These are phyloP conservation scores for Torulaspora pretoriensis DNA, from an alignment of 1,139 yeast species.

Conservation along the genomic window DNA sequence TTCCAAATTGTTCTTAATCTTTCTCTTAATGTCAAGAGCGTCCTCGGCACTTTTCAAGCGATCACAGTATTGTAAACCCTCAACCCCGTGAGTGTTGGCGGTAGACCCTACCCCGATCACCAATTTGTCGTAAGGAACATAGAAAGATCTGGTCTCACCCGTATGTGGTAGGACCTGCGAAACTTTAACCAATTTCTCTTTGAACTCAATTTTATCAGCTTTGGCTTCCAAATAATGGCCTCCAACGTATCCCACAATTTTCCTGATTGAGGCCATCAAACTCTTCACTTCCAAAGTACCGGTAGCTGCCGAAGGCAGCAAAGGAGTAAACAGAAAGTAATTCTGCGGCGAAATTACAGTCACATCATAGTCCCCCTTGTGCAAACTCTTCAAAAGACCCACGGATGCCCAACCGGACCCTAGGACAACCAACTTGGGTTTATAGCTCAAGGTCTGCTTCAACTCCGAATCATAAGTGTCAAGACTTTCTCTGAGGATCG, in stretches of 20 bases:
- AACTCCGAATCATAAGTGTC: constrained; percentile 50
- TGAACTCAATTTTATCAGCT: constrained; percentile 50
- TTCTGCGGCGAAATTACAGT: constrained; percentile 60
- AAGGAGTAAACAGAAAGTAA: constrained; percentile 56
- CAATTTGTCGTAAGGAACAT: constrained; percentile 60
- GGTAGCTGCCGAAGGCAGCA: constrained; percentile 58
- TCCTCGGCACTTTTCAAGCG: constrained; percentile 63
- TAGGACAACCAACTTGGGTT: constrained; percentile 51
- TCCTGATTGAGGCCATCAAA: constrained; percentile 55
- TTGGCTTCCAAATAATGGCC: constrained; percentile 57
- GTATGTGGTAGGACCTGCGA: constrained; percentile 40
- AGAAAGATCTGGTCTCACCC: constrained; percentile 42
- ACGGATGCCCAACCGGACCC: constrained; percentile 65
- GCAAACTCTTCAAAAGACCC: constrained; percentile 44
- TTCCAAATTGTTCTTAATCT: constrained; percentile 52
- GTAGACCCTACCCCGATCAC: constrained; percentile 63
- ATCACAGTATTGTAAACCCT: constrained; percentile 54
- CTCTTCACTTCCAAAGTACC: constrained; percentile 54
- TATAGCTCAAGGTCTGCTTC: constrained; percentile 40
- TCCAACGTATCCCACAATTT: constrained; percentile 44
- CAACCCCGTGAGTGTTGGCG: constrained; percentile 62
- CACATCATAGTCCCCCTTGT: constrained; percentile 50
- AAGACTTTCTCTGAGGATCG: constrained; percentile 48
- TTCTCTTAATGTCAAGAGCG: constrained; percentile 52
- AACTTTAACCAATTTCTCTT: constrained; percentile 52